Evolutionary conservation across 2,329 filamentous ascomycete species (phyloP), one percentile per base, ranked within the genome.

Genomic region (Mycocentrospora acerina): DNA sequence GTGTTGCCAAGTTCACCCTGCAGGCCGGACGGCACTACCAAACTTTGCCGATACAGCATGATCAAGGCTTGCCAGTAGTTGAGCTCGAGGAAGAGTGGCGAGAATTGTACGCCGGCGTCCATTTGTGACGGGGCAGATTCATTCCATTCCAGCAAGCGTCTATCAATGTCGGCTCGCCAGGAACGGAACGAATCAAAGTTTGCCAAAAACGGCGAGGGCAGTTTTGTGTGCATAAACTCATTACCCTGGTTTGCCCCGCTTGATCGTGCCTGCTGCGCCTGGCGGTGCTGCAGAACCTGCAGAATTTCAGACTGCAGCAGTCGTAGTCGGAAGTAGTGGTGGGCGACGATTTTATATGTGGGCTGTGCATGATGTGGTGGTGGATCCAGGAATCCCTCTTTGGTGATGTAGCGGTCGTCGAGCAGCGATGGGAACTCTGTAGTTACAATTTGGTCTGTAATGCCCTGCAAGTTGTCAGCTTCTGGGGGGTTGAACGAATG

Each of bases 1-100:
- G 78, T 73, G 2, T 76, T 74, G 27, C 73, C 78, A 6, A 82
- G 82, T 68, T 96, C 91, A 37, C 83, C 83, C 37, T 90, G 88
- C 41, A 97, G 82, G 59, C 90, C 82, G 27, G 86, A 81, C 1
- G 91, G 91, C 13, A 95, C 88, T 32, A 88, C 86, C 45, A 95
- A 69, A 65, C 90, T 93, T 67, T 95, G 91, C 38, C 91, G 79
- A 65, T 97, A 97, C 14, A 97, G 79, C 85, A 96, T 90, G 52
- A 96, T 94, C 44, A 97, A 83, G 3, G 90, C 89, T 65, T 96
- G 91, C 90, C 91, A 97, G 68, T 97, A 97, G 66, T 97, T 97
- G 44, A 97, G 77, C 57, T 96, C 89, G 4, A 96, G 71, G 57
- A 97, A 95, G 39, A 95, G 86, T 1, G 88, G 83, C 1, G 87